Conservation (phyloP, 768 basidiomycete species). For the Hericium alpestre region DNA sequence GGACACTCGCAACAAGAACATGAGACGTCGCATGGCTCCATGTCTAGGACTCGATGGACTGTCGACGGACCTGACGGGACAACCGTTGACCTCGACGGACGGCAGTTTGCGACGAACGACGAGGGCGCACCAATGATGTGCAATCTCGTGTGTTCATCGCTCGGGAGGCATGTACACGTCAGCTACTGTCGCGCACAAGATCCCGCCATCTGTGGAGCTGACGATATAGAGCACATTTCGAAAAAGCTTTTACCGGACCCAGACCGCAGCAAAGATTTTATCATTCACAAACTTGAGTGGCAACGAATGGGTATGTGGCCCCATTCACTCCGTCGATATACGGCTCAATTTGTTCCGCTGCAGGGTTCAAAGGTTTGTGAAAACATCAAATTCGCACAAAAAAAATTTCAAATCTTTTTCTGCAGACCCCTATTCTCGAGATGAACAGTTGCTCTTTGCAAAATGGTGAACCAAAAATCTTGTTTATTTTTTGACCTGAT, state of each 20-base stretch:
- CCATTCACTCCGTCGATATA: background rate
- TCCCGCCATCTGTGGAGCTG: conserved; percentile 29
- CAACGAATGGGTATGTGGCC: conserved; percentile 37
- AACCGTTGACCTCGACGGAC: conserved; percentile 42
- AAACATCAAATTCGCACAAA: background rate
- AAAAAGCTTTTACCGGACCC: conserved; percentile 35
- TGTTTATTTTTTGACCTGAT: background rate
- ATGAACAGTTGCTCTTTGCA: conserved; percentile 41
- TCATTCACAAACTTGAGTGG: conserved; percentile 49
- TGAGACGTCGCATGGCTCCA: conserved; percentile 54
- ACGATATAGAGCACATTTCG: conserved; percentile 33
- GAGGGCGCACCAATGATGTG: conserved; percentile 59
- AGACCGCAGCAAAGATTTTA: conserved; percentile 36
- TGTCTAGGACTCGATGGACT: conserved; percentile 48
- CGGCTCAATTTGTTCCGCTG: background rate
- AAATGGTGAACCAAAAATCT: conserved; percentile 33
- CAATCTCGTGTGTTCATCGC: conserved; percentile 40
- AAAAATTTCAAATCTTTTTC: background rate
- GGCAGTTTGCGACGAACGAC: conserved; percentile 41
- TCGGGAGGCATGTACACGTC: conserved; percentile 49
- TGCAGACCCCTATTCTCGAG: conserved; percentile 47
- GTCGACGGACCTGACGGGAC: conserved; percentile 43
- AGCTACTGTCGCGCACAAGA: conserved; percentile 40
- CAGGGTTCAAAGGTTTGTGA: conserved; percentile 44
- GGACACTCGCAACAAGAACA: conserved; percentile 53